Conservation (phyloP, 208 protist species). For the Plasmodiophora brassicae region DNA sequence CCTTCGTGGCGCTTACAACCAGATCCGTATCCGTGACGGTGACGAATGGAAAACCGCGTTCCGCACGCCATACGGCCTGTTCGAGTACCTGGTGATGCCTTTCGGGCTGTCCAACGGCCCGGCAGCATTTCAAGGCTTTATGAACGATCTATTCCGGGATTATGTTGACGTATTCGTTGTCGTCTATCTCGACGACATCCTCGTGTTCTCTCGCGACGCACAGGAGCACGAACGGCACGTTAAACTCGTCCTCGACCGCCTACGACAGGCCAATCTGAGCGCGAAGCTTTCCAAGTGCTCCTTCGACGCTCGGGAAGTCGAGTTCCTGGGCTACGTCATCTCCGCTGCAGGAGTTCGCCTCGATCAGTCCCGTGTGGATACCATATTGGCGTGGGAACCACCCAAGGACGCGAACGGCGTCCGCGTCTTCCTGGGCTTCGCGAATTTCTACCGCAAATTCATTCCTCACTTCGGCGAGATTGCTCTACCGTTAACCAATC, state of each 20-base stretch:
- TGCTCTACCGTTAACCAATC: not conserved
- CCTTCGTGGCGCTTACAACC: constrained; percentile 1
- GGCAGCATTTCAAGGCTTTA: not conserved
- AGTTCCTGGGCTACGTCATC: not conserved
- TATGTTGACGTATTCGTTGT: not conserved
- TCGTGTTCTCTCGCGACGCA: not conserved
- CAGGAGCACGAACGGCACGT: not conserved
- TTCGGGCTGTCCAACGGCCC: constrained; percentile 23
- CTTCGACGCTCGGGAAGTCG: not conserved
- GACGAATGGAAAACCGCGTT: constrained; percentile 31
- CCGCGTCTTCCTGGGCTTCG: not conserved
- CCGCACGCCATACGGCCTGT: not conserved
- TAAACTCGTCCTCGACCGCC: not conserved
- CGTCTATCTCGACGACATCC: constrained; percentile 29
- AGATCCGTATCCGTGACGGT: not conserved
- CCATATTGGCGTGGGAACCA: not conserved
- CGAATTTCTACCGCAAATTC: constrained; percentile 25
- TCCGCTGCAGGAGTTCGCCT: not conserved
- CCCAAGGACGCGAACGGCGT: not conserved
- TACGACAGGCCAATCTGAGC: not conserved
- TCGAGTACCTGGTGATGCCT: constrained; percentile 32
- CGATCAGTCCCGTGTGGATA: not conserved
- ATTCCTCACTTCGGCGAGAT: not conserved
- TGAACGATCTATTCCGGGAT: constrained; percentile 36
- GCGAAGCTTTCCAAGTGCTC: not conserved